Evolutionary conservation across 140 eudicot genomes (phyloP), one percentile per base, ranked within the genome.

Genomic region (Artemisia princeps): DNA sequence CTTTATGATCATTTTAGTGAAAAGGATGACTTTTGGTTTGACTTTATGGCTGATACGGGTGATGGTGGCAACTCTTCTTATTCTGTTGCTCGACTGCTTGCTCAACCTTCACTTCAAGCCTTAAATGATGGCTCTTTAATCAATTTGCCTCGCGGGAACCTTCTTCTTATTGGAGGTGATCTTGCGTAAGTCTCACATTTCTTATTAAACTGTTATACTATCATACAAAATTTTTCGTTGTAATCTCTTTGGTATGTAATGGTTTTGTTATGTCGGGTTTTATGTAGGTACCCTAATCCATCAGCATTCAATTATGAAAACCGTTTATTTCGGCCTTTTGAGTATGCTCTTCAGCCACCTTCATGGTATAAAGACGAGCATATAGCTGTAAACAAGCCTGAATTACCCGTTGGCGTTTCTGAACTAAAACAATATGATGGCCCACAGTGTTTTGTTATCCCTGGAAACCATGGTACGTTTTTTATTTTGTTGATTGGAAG

Each of bases 11-110:
- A 87, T 68, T 87, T 87, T 65, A 79, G 80, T 61, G 95, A 83
- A 46, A 77, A 76, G 70, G 84, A 83, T 66, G 95, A 87, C 44
- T 62, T 91, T 37, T 91, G 97, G 97, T 87, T 90, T 76, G 97
- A 90, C 70, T 90, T 90, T 60, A 87, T 91, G 97, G 97, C 96
- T 49, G 92, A 91, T 67, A 91, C 97, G n/a, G 96, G 97, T 42
- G 96, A 91, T 53, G 96, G 97, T 50, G 97, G 96, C n/a, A 91
- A 91, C 76, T 83, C 96, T 48, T 81, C 95, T 23, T 91, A 87
- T 57, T 69, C 80, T 73, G 89, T 91, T 60, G 95, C 96, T 49
- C 74, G 79, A 28, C 87, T 91, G 73, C 95, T 91, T 60, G 97
- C 97, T 56, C 97, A 87, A 69, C 96, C 92, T 75, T 67, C 84